Percentiles rank a stretch among this genome's conserved stretches.
Evolutionary conservation across 306 rosid genomes (phyloP).

Genomic region (Hylodesmum podocarpum): DNA sequence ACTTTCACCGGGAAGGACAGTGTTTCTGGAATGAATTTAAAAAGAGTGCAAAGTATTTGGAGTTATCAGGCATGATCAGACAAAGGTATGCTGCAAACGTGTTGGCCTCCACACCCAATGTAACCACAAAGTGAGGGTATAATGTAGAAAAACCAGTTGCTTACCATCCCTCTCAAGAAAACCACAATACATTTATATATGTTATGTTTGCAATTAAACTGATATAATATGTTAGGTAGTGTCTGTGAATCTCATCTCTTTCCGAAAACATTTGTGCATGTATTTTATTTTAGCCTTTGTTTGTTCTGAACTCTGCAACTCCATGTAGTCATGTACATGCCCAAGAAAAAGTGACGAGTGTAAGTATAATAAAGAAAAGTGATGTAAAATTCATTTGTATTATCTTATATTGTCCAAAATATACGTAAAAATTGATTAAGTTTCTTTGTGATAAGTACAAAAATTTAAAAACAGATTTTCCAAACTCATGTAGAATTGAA

Average conservation of each 20-base stretch:
- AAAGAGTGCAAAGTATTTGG: neutral
- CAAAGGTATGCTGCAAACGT: conserved; percentile 11
- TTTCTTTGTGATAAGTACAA: neutral
- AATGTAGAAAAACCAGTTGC: neutral
- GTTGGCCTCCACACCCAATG: neutral
- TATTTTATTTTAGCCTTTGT: neutral
- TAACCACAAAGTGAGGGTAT: neutral
- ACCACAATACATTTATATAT: neutral
- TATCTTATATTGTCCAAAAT: neutral
- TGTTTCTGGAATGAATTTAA: neutral
- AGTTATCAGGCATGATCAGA: neutral
- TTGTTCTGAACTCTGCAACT: neutral
- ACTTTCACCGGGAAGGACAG: neutral
- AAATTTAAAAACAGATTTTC: neutral
- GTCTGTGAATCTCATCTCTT: neutral
- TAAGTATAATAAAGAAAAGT: no score
- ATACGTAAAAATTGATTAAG: neutral
- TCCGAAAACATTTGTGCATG: neutral
- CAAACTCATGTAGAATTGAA: no score
- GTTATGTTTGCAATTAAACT: neutral
- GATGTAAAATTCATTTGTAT: neutral
- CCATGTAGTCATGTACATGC: neutral
- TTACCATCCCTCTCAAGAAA: neutral
- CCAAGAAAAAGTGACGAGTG: no score
- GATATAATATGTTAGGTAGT: neutral